These are phyloP conservation scores for Hippophae tibetana DNA, from an alignment of 306 rosid genomes.

Conservation along the genomic window DNA sequence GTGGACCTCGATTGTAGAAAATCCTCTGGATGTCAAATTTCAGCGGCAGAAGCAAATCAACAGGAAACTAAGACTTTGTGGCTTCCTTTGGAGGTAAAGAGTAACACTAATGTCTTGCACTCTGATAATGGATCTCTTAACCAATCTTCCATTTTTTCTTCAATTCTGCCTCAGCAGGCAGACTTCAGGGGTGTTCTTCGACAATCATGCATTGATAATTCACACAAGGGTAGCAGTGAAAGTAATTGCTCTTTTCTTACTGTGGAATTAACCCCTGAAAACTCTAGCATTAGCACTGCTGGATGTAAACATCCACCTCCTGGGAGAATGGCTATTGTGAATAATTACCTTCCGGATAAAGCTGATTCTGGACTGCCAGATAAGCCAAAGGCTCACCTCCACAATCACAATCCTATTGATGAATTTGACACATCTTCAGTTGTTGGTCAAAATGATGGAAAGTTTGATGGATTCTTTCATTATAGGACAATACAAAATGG, in stretches of 20 bases:
- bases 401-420: slow-evolving; percentile 19
- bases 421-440: slow-evolving; percentile 15
- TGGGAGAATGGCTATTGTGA: slow-evolving; percentile 23
- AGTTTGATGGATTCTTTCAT: slow-evolving; percentile 22
- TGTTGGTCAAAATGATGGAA: slow-evolving; percentile 23
- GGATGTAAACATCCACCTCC: slow-evolving; percentile 20
- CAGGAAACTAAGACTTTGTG: slow-evolving; percentile 20
- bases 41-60: slow-evolving; percentile 34
- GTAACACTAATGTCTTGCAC: slow-evolving; percentile 27
- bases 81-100: slow-evolving; percentile 27
- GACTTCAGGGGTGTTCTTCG: slow-evolving; percentile 30
- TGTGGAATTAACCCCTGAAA: slow-evolving; percentile 28
- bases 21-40: slow-evolving; percentile 29
- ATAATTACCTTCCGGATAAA: neutral
- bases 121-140: slow-evolving; percentile 22
- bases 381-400: slow-evolving; percentile 21
- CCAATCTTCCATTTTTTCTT: slow-evolving; percentile 28
- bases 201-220: slow-evolving; percentile 31
- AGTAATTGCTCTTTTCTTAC: slow-evolving; percentile 34
- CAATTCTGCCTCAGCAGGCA: slow-evolving; percentile 27
- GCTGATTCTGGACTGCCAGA: slow-evolving; percentile 19
- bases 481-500: slow-evolving; percentile 31
- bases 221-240: slow-evolving; percentile 33
- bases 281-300: slow-evolving; percentile 10
- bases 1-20: slow-evolving; percentile 35